A percentile compares a stretch with the other conserved stretches of the same genome.
These are phyloP conservation scores for Avicennia marina DNA, from an alignment of 257 asterid genomes.

Conservation along the genomic window DNA sequence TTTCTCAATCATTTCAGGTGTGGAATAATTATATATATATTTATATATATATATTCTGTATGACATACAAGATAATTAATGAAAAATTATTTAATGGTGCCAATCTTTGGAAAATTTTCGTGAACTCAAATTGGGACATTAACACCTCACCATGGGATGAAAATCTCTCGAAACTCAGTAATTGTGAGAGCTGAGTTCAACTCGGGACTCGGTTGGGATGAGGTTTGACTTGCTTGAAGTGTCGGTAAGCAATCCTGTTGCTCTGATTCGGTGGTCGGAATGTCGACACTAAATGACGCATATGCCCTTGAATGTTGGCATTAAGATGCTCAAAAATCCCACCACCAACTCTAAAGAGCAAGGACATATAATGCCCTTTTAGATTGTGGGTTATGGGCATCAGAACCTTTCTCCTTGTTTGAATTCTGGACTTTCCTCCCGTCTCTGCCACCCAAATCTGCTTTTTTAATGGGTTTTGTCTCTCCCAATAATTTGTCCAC, in stretches of 20 bases:
- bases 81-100: too few species aligned
- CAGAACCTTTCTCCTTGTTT: slow-evolving; percentile 25
- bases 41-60: too few species aligned
- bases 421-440: slow-evolving; percentile 37
- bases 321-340: slow-evolving; percentile 1
- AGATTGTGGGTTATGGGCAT: slow-evolving; percentile 18
- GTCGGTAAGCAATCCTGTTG: slow-evolving; percentile 52
- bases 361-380: slow-evolving; percentile 19
- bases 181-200: slow-evolving; percentile 20
- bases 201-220: slow-evolving; percentile 24
- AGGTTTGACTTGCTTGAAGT: slow-evolving; percentile 39
- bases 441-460: slow-evolving; percentile 46
- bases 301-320: slow-evolving; percentile 17
- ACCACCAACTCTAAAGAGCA: slow-evolving; percentile 20
- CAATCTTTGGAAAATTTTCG: too few species aligned
- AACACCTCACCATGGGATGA: too few species aligned
- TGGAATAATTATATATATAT: too few species aligned
- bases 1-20: too few species aligned
- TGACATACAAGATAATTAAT: too few species aligned
- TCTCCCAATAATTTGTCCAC: slow-evolving; percentile 20
- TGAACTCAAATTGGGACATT: too few species aligned
- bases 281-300: slow-evolving; percentile 37
- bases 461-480: slow-evolving; percentile 25
- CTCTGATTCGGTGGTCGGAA: slow-evolving; percentile 53
- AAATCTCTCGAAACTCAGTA: slow-evolving; percentile 6